Base-by-base conservation (phyloP, 768 basidiomycete species). In the Sarcodon aspratus region DNA sequence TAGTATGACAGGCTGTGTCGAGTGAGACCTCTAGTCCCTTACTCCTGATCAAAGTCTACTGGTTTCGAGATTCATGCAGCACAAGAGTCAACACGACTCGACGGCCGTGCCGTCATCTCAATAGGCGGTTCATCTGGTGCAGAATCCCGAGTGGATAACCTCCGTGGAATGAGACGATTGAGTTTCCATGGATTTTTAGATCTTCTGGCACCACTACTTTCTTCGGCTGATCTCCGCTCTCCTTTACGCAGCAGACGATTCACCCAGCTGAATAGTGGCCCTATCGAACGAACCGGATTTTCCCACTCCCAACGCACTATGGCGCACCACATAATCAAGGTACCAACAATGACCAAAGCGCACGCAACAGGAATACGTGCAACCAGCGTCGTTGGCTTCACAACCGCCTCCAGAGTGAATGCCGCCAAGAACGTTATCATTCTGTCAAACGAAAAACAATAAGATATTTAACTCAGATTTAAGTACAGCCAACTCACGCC, bases 241-340 rank as follows among this genome's bases (percentile, higher is more conserved):
- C 21, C 27, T 11, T 42, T 42, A 2, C 11, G 8, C 5, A 4
- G 11, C 40, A 42, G 11, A 42, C 45, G 9, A 17, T 15, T 46
- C 9, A 32, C 15, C 9, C n/a, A 46, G 9, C 17, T 21, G 45
- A 46, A 8, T 27, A 13, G 6, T 8, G 13, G 27, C 40, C 27
- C 5, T 42, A 13, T 42, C 40, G 17, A 42, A 42, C 9, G 27
- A 8, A n/a, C 11, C 8, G 40, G 13, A 42, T 9, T 42, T 46
- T 51, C 42, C 55, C 54, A 55, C 55, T 48, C 73, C 71, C 70
- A 70, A 72, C 7, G 63, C 59, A 37, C 61, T 68, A 53, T 66
- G 34, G 76, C 66, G 49, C 71, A 71, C 70, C 73, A 78, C 3
- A 61, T 37, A 34, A 74, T 65, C 38, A 75, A 61, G 8, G 63